Percentiles rank a stretch among this genome's conserved stretches.
These are phyloP conservation scores for Calocybe gangraenosa DNA, from an alignment of 768 basidiomycete genomes.

Conservation along the genomic window DNA sequence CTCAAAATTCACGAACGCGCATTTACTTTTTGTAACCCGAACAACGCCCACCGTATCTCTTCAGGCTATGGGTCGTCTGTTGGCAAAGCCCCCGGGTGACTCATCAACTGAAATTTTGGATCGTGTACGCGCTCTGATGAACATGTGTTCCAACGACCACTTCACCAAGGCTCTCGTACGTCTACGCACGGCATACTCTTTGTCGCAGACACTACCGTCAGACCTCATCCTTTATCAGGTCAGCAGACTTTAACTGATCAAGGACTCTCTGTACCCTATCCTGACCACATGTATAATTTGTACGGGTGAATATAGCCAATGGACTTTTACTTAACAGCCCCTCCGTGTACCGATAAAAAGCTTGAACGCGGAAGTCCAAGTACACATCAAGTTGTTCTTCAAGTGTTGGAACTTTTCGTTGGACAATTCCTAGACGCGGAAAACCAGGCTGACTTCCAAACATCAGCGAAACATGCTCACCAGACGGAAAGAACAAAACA, in stretches of 20 bases:
- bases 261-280: constrained; percentile 16
- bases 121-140: constrained; percentile 15
- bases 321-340: constrained; percentile 43
- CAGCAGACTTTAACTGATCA: constrained; percentile 20
- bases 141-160: constrained; percentile 17
- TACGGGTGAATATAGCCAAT: constrained; percentile 38
- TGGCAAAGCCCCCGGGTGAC: constrained; percentile 12
- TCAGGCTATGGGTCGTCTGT: constrained; percentile 25
- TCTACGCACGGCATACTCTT: constrained; percentile 19
- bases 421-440: constrained; percentile 33
- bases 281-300: constrained; percentile 14
- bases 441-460: constrained; percentile 10
- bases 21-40: constrained; percentile 34
- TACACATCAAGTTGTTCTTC: constrained; percentile 32
- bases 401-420: constrained; percentile 38
- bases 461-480: constrained; percentile 1
- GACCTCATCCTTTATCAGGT: constrained; percentile 41
- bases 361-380: constrained; percentile 19
- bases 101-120: neutral
- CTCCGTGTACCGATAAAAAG: constrained; percentile 23
- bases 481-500: constrained; percentile 14
- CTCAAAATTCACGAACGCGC: constrained; percentile 16
- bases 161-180: constrained; percentile 12
- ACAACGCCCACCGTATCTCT: constrained; percentile 27
- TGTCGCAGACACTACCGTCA: constrained; percentile 27